Base-by-base conservation (phyloP, 78 protist genomes). In the Dictyostelium capitatum region DNA sequence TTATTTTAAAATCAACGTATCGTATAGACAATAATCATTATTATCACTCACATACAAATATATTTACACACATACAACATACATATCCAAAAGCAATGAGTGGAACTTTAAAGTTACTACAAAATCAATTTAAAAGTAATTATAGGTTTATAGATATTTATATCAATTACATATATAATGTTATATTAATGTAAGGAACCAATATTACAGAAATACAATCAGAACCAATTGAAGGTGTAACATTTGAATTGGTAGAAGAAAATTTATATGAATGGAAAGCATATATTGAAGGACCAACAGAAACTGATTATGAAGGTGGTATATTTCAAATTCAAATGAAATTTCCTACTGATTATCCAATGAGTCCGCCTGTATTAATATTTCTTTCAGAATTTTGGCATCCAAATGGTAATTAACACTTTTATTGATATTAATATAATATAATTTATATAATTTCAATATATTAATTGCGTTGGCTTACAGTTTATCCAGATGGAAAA, bases 311-410 rank as follows among this genome's bases (percentile, higher is more conserved):
- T 47, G 96, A 79, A 30, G 92, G 92, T 17, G 96, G 96, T 20
- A 67, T 93, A 9, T 95, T 92, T n/a, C 72, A 90, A 75, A 92
- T 92, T 17, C 46, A 41, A 17, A 51, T 97, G 78, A 57, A 69
- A 37, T 97, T 97, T 59, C 98, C 98, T 32, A 41, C 64, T 32
- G 94, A 77, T 50, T 97, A 89, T 50, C 98, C 98, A 43, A 77
- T 95, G 81, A 65, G 56, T 43, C 98, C 98, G 14, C 98, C 98
- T 14, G 57, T 79, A 3, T 51, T 97, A 50, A 32, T 17, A n/a
- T 96, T 97, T 48, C 46, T 41, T 11, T 79, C 97, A 10, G 94
- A 62, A 41, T 69, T 97, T 54, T 97, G 96, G 96, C 98, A 97
- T 62, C 98, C 98, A 47, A 97, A 97, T 82, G 97, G 92, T 83